Evolutionary conservation across 345 rosid species (phyloP), one percentile per base, ranked within the genome.

Genomic region (Sisymbrium irio): DNA sequence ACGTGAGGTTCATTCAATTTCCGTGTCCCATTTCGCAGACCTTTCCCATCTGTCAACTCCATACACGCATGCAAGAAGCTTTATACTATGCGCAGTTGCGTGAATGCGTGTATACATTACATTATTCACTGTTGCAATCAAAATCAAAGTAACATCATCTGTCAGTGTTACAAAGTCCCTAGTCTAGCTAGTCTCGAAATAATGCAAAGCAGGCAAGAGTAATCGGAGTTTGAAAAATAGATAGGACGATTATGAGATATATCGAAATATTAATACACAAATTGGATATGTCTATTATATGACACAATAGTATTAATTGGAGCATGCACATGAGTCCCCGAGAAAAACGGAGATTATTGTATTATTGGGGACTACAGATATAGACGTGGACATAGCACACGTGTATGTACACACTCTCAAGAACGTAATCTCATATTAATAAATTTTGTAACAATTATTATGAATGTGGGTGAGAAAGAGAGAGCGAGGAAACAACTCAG

Each of bases 241-340:
- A 73, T 56, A 11, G 49, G 50, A 36, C 17, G 18, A 28, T 32
- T 56, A 7, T 30, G 60, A 54, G 12, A 54, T 15, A 17, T 28
- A 28, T 46, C 13, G 17, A 55, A 35, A 35, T 22, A 22, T 40
- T 41, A 30, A 39, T 4, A 19, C 18, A 30, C 22, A 75, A 59
- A 59, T 40, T 67, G 37, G 68, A 20, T 27, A 57, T 40, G 62
- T 75, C 46, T 58, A 49, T 27, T 10, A 40, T 42, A 67, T 60
- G 74, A 68, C 25, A 61, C 32, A 10, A 56, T 76, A 42, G 65
- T 10, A 69, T 62, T n/a, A n/a, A n/a, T n/a, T 33, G 63, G 33
- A 62, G 60, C 51, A 54, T 54, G 79, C 79, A 76, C 79, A 76
- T 69, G 79, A 76, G 59, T 42, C 70, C 71, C 79, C 79, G 65